These are phyloP conservation scores for Podospora australis DNA, from an alignment of 495 filamentous ascomycete genomes.

Conservation along the genomic window DNA sequence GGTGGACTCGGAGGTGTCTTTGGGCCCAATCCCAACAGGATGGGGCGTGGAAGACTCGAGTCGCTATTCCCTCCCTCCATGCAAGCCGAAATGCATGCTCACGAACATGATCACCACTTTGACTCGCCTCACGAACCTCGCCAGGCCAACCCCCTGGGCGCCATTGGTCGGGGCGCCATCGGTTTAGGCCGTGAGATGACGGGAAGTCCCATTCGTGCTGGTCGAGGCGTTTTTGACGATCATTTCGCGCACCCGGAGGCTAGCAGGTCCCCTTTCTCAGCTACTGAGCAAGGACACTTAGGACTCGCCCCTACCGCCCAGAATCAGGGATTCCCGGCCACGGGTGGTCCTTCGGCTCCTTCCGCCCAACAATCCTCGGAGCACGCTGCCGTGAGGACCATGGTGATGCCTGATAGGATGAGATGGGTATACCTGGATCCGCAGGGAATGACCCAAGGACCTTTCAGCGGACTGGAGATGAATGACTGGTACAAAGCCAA, in stretches of 20 bases:
- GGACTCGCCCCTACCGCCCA: slow-evolving; percentile 31
- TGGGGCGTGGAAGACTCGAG: slow-evolving; percentile 71
- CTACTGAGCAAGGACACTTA: slow-evolving; percentile 25
- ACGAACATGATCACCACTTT: slow-evolving; percentile 48
- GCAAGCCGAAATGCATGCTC: slow-evolving; percentile 77
- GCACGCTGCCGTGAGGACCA: slow-evolving; percentile 67
- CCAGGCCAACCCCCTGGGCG: slow-evolving; percentile 45
- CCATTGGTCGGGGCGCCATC: slow-evolving; percentile 49
- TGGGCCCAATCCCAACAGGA: slow-evolving; percentile 37
- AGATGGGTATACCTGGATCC: slow-evolving; percentile 97
- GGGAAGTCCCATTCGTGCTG: slow-evolving; percentile 56
- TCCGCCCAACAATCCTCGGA: slow-evolving; percentile 36
- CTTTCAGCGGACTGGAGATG: slow-evolving; percentile 96
- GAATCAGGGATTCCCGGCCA: slow-evolving; percentile 24
- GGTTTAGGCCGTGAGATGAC: slow-evolving; percentile 43
- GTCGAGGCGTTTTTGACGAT: slow-evolving; percentile 53
- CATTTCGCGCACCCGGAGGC: slow-evolving; percentile 37
- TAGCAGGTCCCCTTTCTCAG: slow-evolving; percentile 28
- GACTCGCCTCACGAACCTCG: slow-evolving; percentile 48
- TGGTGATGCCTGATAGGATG: slow-evolving; percentile 99
- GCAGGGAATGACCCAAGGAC: slow-evolving; percentile 83
- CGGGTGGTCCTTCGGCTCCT: slow-evolving; percentile 31
- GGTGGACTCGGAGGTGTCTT: slow-evolving; percentile 50
- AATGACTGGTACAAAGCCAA: slow-evolving; percentile 99
- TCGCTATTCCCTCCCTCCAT: slow-evolving; percentile 81